Base-by-base conservation (phyloP, 345 rosid genomes). In the Laguncularia racemosa region DNA sequence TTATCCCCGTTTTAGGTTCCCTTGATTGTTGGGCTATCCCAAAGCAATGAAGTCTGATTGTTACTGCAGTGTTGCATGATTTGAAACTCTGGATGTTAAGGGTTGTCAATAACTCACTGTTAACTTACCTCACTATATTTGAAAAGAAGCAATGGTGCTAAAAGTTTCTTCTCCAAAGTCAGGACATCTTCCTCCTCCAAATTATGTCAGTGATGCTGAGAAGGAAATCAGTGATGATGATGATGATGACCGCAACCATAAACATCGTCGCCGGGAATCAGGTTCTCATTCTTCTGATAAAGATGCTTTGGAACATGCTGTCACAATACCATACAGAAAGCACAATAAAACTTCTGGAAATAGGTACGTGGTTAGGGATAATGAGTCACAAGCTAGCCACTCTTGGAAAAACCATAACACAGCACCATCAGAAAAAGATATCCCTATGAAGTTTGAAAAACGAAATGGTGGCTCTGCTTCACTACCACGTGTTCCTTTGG, bases 171-270 rank as follows among this genome's bases (percentile, higher is more conserved):
- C 97, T 38, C 71, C 81, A 46, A 87, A 79, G 74, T 73, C 76
- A 16, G 69, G 71, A 51, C 81, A 73, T 61, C 76, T 76, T 69
- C 80, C 95, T 62, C 73, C 96, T 49, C 71, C 82, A 17, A 85
- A 89, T 59, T 84, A 86, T 59, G 64, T 59, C 52, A 82, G 83
- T 75, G 95, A 82, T 63, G 96, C 88, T 20, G 89, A 87, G 67
- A 86, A 83, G 76, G 99, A 93, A 81, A 72, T 93, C 57, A 93
- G 96, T 52, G 99, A 93, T 60, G 97, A 93, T 49, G 99, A 93
- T 62, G 99, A 93, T 38, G 99, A 93, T 69, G 96, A 91, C 62
- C 91, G 95, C 76, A 92, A 93, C 76, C 96, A 89, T 75, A 92
- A 93, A 70, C 99, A 91, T 68, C 95, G 97, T 45, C 77, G 88